A percentile compares a stretch with the other conserved stretches of the same genome.
Evolutionary conservation across 2,329 filamentous ascomycete species (phyloP).

Genomic region (Xylaria sp.): DNA sequence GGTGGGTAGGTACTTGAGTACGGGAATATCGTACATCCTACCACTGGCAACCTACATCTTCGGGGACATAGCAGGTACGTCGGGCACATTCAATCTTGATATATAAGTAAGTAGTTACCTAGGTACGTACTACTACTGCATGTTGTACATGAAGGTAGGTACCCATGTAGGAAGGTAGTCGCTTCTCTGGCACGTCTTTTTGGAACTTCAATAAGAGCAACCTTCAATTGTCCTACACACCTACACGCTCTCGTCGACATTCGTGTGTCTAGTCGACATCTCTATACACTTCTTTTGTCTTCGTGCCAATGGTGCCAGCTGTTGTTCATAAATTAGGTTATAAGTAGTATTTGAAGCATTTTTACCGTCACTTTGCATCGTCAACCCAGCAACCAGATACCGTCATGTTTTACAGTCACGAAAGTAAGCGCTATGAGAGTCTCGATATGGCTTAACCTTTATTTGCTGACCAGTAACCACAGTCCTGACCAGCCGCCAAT

Average conservation of each 20-base stretch:
- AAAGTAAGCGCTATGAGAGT: conserved; percentile 65
- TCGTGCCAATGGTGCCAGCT: background rate
- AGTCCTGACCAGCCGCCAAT: conserved; percentile 83
- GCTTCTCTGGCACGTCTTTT: too few relatives aligned
- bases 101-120: too few relatives aligned
- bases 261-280: too few relatives aligned
- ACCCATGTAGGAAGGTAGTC: too few relatives aligned
- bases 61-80: too few relatives aligned
- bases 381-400: background rate
- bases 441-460: background rate
- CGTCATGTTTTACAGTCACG: conserved; percentile 93
- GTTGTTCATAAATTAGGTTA: background rate
- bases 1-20: too few relatives aligned
- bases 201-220: background rate
- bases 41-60: too few relatives aligned
- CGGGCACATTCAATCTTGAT: too few relatives aligned
- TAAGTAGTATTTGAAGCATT: background rate
- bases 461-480: conserved; percentile 2
- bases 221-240: background rate
- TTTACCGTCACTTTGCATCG: background rate
- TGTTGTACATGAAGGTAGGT: too few relatives aligned
- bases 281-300: background rate
- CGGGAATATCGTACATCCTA: too few relatives aligned
- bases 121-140: too few relatives aligned
- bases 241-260: background rate